phyloP scores from a whole-genome alignment of 2,329 filamentous ascomycete species.

The Colletotrichum sp. region DNA sequence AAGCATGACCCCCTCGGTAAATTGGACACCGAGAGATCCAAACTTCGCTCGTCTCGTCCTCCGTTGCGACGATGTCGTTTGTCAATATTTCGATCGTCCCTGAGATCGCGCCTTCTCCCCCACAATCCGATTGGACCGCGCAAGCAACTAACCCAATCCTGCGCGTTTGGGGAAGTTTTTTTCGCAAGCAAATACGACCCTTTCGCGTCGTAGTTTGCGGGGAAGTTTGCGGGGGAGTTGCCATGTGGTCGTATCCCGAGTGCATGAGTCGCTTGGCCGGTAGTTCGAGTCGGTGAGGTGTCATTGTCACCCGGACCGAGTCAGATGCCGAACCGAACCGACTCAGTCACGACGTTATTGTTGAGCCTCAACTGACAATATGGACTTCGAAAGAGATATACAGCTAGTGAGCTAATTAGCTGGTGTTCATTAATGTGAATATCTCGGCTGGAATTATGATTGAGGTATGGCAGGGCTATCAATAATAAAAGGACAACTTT shows the following conservation, averaged over 20 bases:
- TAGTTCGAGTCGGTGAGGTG: not conserved
- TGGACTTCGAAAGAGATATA: not conserved
- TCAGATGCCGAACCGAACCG: not conserved
- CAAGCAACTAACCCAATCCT: not conserved
- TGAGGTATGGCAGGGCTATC: not conserved
- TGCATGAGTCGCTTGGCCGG: not conserved
- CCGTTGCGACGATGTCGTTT: not conserved
- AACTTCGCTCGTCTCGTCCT: not conserved
- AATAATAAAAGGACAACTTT: not conserved
- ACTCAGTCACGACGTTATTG: not conserved
- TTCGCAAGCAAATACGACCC: not conserved
- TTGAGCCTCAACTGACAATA: not conserved
- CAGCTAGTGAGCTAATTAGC: not conserved
- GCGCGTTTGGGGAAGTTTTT: not conserved
- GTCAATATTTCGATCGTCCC: not conserved
- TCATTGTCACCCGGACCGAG: not conserved
- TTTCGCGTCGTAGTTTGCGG: not conserved
- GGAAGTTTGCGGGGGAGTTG: not conserved
- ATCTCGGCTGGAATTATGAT: not conserved
- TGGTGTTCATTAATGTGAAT: not conserved
- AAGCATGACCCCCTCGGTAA: not conserved
- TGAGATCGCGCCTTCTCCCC: not conserved
- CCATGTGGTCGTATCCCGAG: not conserved
- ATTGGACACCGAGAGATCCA: not conserved
- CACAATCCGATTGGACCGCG: not conserved